A percentile compares a stretch with the other conserved stretches of the same genome.
These are phyloP conservation scores for Zoysia pacifica DNA, from an alignment of 176 grass and related monocot species.

Conservation along the genomic window DNA sequence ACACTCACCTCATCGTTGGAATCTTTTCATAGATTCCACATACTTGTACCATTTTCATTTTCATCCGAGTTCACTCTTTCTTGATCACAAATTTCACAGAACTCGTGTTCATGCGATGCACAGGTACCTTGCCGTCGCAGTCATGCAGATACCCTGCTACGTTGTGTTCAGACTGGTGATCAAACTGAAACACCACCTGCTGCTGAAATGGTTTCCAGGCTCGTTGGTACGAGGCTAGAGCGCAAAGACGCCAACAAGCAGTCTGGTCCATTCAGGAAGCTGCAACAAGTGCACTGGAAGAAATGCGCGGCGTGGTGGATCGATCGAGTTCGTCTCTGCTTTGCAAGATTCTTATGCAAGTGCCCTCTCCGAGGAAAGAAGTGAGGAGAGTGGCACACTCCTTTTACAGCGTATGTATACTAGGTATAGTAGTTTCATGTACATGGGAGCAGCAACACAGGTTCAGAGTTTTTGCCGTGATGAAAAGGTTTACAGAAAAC, in stretches of 20 bases:
- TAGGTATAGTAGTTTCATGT: slow-evolving; percentile 20
- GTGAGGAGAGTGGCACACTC: slow-evolving; percentile 17
- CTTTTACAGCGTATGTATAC: slow-evolving; percentile 31
- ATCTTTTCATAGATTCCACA: not conserved
- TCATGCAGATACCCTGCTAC: slow-evolving; percentile 92
- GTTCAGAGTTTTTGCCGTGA: slow-evolving; percentile 42
- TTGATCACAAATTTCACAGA: not conserved
- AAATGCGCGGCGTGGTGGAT: not conserved
- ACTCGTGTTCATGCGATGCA: not conserved
- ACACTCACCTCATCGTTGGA: not conserved
- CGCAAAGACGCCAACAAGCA: not conserved
- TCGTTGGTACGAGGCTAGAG: slow-evolving; percentile 7
- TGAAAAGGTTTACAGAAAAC: not conserved
- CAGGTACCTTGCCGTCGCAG: slow-evolving; percentile 69
- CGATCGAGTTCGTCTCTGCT: not conserved
- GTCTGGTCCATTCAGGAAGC: not conserved
- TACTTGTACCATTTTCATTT: not conserved
- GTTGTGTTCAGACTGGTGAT: slow-evolving; percentile 64
- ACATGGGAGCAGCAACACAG: slow-evolving; percentile 41
- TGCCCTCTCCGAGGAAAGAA: slow-evolving; percentile 24
- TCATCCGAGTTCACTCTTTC: not conserved
- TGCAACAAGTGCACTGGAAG: not conserved
- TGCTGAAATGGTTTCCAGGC: slow-evolving; percentile 59
- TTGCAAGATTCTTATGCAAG: slow-evolving; percentile 25
- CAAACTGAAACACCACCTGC: slow-evolving; percentile 65